Base-by-base conservation (phyloP, 352 stramenopile species). In the Saprolegnia diclina region DNA sequence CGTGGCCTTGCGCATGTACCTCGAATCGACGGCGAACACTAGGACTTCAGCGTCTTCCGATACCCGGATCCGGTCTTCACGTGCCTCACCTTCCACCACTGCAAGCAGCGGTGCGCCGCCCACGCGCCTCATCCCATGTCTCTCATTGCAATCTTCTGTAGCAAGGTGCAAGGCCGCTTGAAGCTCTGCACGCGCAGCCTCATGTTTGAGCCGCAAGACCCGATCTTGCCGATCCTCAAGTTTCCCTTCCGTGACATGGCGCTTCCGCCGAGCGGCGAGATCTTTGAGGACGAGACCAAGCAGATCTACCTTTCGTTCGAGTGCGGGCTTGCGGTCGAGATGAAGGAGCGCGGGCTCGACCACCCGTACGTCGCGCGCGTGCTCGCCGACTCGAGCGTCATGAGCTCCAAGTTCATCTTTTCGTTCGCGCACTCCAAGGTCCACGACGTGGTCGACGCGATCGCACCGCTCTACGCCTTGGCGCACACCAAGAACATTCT, bases 131-230 rank as follows among this genome's bases (percentile, higher is more conserved):
- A 45, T 50, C 16, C 46, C 29, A 45, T 6, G 67, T 48, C 16
- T n/a, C 22, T 64, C 74, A 13, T 71, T 66, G 42, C 62, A 35
- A 63, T 59, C 18, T 44, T 10, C 1, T 32, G 84, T 69, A 80
- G 81, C n/a, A 91, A 82, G 74, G 71, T 81, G 11, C 74, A 79
- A 26, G 83, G 83, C 0, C 74, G 83, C 11, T 69, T 93, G 65
- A 95, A 95, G 72, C 77, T 95, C 5, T 96, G 86, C 74, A 95
- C 88, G 40, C 78, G 88, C 61, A 88, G 83, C n/a, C 69, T 97
- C 38, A 91, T 96, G 64, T 97, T 95, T 74, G 87, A 95, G 73
- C 89, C 87, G 16, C 76, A 83, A 53, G 88, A 96, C 64, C 65
- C 87, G 5, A 67, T 79, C 14, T 32, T 80, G 22, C 80, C 88